These are phyloP conservation scores for Fusarium sarcochroum DNA, from an alignment of 2,329 filamentous ascomycete species.

Conservation along the genomic window DNA sequence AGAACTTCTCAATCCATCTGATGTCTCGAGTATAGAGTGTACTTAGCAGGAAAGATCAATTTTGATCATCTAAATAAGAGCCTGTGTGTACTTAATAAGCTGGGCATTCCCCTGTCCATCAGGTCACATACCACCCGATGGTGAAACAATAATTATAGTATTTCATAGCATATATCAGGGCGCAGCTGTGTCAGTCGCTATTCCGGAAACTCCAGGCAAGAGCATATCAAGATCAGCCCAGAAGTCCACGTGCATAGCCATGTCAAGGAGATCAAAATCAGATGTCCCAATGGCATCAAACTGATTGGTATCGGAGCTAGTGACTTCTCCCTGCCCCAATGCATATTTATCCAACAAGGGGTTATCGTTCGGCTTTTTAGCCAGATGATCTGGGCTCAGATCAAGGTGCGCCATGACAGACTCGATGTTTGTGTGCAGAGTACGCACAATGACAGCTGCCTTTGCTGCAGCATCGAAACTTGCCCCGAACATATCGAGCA, in stretches of 20 bases:
- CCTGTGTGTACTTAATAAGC: no score
- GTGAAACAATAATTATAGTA: no score
- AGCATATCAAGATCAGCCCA: conserved; percentile 21
- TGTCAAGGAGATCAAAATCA: conserved; percentile 23
- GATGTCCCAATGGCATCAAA: conserved; percentile 1
- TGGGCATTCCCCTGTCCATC: no score
- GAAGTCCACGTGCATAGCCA: conserved; percentile 26
- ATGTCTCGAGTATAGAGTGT: no score
- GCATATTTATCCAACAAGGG: background rate
- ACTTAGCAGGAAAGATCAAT: no score
- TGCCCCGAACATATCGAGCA: conserved; percentile 6
- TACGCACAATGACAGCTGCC: conserved; percentile 7
- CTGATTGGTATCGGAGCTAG: background rate
- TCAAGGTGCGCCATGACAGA: conserved; percentile 16
- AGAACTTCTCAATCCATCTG: no score
- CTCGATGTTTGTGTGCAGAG: conserved; percentile 16
- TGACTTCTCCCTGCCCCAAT: accelerated
- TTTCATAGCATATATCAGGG: background rate
- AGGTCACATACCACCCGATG: no score
- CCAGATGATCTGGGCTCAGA: background rate
- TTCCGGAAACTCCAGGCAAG: background rate
- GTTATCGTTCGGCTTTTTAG: accelerated
- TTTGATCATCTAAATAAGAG: no score
- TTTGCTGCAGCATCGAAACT: conserved; percentile 20
- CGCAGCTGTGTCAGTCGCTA: background rate